phyloP scores from a whole-genome alignment of 2,329 filamentous ascomycete species.

The Arthrobotrys iridis region DNA sequence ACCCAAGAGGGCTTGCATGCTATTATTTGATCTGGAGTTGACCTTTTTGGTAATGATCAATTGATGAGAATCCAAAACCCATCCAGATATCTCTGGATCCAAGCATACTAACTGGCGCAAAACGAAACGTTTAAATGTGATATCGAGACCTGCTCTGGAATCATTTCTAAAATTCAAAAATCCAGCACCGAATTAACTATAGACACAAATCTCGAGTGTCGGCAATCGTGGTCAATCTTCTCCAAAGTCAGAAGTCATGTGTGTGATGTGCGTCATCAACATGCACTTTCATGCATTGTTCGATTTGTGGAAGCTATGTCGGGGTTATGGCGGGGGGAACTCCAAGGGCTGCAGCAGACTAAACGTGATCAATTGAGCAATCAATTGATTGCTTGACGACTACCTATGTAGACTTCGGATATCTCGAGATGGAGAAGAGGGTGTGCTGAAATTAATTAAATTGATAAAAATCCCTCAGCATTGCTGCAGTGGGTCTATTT shows the following conservation, averaged over 20 bases:
- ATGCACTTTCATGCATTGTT: neutral
- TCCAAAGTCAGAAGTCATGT: neutral
- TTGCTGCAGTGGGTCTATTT: neutral
- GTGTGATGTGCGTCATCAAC: neutral
- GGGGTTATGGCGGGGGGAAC: no score
- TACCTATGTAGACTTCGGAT: neutral
- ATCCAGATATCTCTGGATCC: neutral
- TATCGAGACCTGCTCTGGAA: no score
- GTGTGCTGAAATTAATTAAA: neutral
- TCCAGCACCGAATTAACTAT: neutral
- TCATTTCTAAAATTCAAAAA: neutral
- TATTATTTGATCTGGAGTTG: neutral
- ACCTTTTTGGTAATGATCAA: neutral
- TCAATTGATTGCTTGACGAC: neutral
- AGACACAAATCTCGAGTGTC: neutral
- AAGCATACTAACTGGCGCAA: neutral
- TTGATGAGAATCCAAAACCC: neutral
- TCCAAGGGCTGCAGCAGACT: no score
- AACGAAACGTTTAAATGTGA: neutral
- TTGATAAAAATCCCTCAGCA: neutral
- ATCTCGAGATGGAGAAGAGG: neutral
- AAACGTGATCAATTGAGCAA: neutral
- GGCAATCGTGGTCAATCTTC: neutral
- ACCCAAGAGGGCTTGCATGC: constrained; percentile 6
- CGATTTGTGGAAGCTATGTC: neutral